A percentile compares a stretch with the other conserved stretches of the same genome.
Conservation (phyloP, 2,329 filamentous ascomycete genomes). For the Dactylonectria estremocensis region DNA sequence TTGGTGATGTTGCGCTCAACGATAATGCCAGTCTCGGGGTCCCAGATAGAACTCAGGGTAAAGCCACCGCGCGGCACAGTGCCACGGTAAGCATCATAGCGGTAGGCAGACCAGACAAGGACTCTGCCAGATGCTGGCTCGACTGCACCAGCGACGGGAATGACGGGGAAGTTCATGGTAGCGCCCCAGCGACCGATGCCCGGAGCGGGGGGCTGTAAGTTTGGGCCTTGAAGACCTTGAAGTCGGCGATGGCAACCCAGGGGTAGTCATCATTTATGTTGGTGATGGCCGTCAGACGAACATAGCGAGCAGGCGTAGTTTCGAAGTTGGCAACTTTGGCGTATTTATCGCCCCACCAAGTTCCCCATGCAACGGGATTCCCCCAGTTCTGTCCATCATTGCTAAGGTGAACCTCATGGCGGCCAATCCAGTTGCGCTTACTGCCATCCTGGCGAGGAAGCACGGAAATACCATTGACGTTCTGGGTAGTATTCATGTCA, state of each 20-base stretch:
- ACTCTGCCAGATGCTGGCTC: conserved; percentile 34
- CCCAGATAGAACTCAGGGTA: conserved; percentile 32
- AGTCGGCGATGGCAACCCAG: conserved; percentile 36
- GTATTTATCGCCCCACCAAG: conserved; percentile 33
- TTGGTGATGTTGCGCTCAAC: conserved; percentile 48
- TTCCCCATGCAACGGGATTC: conserved; percentile 25
- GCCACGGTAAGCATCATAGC: conserved; percentile 19
- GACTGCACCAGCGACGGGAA: conserved; percentile 37
- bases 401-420: conserved; percentile 30
- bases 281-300: conserved; percentile 23
- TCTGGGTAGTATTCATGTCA: conserved; percentile 28
- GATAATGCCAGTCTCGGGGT: conserved; percentile 14
- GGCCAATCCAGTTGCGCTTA: conserved; percentile 15
- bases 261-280: conserved; percentile 22
- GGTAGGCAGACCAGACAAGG: conserved; percentile 33
- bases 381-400: conserved; percentile 33
- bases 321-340: conserved; percentile 37
- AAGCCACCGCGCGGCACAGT: conserved; percentile 7
- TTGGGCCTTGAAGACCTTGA: conserved; percentile 34
- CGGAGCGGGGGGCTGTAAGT: conserved; percentile 14
- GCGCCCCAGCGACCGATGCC: conserved; percentile 33
- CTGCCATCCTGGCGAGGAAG: conserved; percentile 32
- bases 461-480: conserved; percentile 33
- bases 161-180: conserved; percentile 35
- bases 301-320: conserved; percentile 31